Conservation (phyloP, 495 filamentous ascomycete genomes). For the Aspergillus cristatus region DNA sequence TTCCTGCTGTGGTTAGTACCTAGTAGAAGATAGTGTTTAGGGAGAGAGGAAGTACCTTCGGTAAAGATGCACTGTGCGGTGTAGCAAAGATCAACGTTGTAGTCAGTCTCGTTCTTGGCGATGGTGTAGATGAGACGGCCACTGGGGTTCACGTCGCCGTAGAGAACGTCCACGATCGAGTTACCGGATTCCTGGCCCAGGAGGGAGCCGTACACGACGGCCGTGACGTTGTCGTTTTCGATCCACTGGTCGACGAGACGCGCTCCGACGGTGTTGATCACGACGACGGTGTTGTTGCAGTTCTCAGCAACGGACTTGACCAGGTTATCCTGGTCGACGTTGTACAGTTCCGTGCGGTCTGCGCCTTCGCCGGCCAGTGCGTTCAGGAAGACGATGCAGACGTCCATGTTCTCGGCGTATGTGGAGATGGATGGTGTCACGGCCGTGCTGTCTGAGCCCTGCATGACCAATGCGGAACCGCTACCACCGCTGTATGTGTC, state of each 20-base stretch:
- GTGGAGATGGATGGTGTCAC: conserved; percentile 6
- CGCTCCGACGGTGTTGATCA: conserved; percentile 53
- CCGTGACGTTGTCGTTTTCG: conserved; percentile 52
- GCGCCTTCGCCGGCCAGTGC: conserved; percentile 50
- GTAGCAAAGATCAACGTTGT: conserved; percentile 41
- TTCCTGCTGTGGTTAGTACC: neutral
- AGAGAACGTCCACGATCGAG: conserved; percentile 48
- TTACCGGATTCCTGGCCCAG: conserved; percentile 52
- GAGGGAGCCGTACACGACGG: conserved; percentile 49
- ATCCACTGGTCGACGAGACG: conserved; percentile 33
- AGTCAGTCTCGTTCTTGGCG: conserved; percentile 53
- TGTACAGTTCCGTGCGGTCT: conserved; percentile 41
- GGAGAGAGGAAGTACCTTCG: conserved; percentile 33
- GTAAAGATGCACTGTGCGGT: conserved; percentile 51
- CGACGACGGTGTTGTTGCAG: conserved; percentile 61
- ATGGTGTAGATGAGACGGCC: conserved; percentile 68
- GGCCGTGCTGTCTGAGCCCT: conserved; percentile 9
- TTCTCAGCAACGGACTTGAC: conserved; percentile 45
- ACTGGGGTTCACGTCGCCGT: conserved; percentile 48
- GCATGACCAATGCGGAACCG: conserved; percentile 6
- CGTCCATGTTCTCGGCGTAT: conserved; percentile 47
- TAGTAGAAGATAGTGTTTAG: neutral
- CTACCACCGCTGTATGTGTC: conserved; percentile 31
- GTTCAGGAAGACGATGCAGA: conserved; percentile 52
- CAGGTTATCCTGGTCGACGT: conserved; percentile 42